Conservation (phyloP, 768 basidiomycete genomes). For the Cystobasidium tubakii region DNA sequence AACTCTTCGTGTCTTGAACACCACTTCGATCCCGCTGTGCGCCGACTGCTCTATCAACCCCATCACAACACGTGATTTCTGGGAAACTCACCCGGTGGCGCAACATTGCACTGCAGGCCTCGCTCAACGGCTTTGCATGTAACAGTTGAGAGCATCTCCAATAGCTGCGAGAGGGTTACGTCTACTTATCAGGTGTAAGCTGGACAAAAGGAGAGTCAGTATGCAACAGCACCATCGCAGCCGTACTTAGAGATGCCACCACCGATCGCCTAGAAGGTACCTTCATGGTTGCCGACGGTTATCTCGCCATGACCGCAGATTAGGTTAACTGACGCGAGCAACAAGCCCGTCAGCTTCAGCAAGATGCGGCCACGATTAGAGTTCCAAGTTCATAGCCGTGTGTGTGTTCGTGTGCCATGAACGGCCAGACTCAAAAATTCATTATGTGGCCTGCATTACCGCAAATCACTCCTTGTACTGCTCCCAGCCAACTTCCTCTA, state of each 20-base stretch:
- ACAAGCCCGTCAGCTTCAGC: background rate
- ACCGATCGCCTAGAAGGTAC: conserved; percentile 1
- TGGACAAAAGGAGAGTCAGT: background rate
- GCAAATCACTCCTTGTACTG: conserved; percentile 54
- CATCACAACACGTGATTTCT: background rate
- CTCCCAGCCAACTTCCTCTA: conserved; percentile 81
- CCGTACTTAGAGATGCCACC: background rate
- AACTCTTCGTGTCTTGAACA: conserved; percentile 23
- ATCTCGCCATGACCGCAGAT: background rate
- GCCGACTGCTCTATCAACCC: background rate
- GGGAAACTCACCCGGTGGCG: background rate
- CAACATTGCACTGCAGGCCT: background rate
- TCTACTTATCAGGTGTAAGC: background rate
- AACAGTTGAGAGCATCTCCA: background rate
- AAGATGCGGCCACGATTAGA: background rate
- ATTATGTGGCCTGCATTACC: no score
- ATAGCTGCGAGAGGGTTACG: background rate
- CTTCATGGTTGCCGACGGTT: background rate
- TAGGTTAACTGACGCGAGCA: background rate
- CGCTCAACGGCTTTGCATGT: conserved; percentile 4
- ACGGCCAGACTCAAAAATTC: no score
- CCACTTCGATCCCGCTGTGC: background rate
- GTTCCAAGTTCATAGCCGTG: no score
- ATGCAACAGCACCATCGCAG: background rate
- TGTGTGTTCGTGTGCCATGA: no score